phyloP scores from a whole-genome alignment of 2,329 filamentous ascomycete genomes.

The Penicillium sp. region DNA sequence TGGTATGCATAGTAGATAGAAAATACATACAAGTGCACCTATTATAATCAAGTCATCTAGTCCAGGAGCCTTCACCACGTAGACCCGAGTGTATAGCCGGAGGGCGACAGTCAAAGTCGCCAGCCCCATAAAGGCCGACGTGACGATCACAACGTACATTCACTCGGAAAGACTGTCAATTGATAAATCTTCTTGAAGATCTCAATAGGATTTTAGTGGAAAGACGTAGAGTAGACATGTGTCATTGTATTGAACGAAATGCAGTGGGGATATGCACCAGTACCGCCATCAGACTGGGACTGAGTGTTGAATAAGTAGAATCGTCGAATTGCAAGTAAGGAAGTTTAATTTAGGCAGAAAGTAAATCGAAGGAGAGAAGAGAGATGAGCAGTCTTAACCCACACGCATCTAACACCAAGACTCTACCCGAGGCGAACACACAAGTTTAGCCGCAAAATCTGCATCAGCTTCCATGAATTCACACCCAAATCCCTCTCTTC shows the following conservation, averaged over 20 bases:
- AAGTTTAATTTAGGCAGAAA: background rate
- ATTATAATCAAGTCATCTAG: constrained; percentile 30
- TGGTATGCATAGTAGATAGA: too few relatives aligned
- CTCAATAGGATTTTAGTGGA: background rate
- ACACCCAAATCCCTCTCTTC: background rate
- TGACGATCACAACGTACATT: constrained; percentile 25
- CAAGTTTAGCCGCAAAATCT: background rate
- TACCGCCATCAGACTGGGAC: background rate
- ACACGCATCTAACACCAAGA: background rate
- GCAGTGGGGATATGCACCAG: background rate
- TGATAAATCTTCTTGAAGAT: background rate
- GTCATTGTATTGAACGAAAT: constrained; percentile 1
- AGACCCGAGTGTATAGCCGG: constrained; percentile 25
- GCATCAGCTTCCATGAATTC: background rate
- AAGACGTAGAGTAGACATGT: background rate
- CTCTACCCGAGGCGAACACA: background rate
- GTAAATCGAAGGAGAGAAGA: background rate
- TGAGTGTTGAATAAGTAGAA: background rate
- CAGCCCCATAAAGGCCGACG: constrained; percentile 21
- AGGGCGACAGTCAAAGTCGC: constrained; percentile 21
- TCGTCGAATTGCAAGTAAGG: background rate
- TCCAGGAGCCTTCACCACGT: constrained; percentile 24
- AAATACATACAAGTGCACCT: constrained; percentile 19
- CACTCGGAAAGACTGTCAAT: background rate
- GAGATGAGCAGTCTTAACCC: background rate